Evolutionary conservation across 2,329 filamentous ascomycete genomes (phyloP).

Genomic region (Colletotrichum simmondsii): DNA sequence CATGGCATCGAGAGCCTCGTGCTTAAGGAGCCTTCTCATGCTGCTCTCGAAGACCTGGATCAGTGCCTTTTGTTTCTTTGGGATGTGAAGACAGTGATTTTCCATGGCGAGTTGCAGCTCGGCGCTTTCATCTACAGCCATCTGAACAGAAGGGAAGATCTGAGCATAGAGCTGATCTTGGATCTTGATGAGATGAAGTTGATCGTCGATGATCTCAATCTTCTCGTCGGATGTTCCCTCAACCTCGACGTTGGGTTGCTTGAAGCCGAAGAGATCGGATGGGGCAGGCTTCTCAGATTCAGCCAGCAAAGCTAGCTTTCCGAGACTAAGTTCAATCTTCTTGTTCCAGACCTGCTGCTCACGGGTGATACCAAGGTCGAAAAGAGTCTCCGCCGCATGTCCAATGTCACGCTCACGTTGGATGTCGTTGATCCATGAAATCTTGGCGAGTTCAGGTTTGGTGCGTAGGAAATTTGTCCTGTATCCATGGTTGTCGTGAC

Average conservation of each 20-base stretch:
- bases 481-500: slow-evolving; percentile 73
- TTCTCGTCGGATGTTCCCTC: slow-evolving; percentile 52
- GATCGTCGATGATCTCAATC: slow-evolving; percentile 67
- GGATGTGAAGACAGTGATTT: slow-evolving; percentile 66
- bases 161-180: slow-evolving; percentile 82
- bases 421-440: slow-evolving; percentile 97
- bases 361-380: slow-evolving; percentile 74
- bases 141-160: slow-evolving; percentile 73
- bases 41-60: slow-evolving; percentile 76
- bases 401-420: slow-evolving; percentile 79
- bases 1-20: slow-evolving; percentile 75
- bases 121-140: slow-evolving; percentile 82
- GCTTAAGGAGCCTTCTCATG: slow-evolving; percentile 75
- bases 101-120: slow-evolving; percentile 82
- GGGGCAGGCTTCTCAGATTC: slow-evolving; percentile 53
- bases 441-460: slow-evolving; percentile 76
- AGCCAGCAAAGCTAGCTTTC: slow-evolving; percentile 83
- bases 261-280: slow-evolving; percentile 37
- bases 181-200: slow-evolving; percentile 78
- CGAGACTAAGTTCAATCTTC: slow-evolving; percentile 90
- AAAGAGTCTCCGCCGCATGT: slow-evolving; percentile 77
- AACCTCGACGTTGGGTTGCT: slow-evolving; percentile 50
- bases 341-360: slow-evolving; percentile 92
- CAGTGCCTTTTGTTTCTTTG: slow-evolving; percentile 73
- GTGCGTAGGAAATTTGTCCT: slow-evolving; percentile 84